Percentiles rank a stretch among this genome's conserved stretches.
Conservation (phyloP, 2,329 filamentous ascomycete species). For the Pseudogymnoascus sp. region DNA sequence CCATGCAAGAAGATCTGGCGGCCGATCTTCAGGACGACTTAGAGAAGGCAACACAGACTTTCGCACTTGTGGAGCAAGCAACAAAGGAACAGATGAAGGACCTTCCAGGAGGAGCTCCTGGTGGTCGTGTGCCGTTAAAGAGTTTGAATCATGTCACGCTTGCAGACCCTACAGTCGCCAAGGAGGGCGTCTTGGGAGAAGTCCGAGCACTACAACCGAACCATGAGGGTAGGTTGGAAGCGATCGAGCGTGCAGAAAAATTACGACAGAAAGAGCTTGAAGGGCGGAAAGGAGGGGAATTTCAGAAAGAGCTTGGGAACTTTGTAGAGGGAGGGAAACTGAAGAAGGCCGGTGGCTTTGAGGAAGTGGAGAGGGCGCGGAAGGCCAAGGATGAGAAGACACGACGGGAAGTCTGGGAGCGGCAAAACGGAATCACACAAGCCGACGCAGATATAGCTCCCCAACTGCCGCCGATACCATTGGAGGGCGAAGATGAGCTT, state of each 20-base stretch:
- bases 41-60: conserved; percentile 89
- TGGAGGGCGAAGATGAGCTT: conserved; percentile 9
- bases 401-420: conserved; percentile 70
- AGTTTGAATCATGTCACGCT: conserved; percentile 47
- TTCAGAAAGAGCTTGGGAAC: conserved; percentile 75
- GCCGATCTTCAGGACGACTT: conserved; percentile 90
- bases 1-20: conserved; percentile 91
- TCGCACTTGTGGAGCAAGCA: conserved; percentile 90
- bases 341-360: conserved; percentile 92
- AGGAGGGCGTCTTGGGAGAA: conserved; percentile 87
- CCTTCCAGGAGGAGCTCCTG: conserved; percentile 47
- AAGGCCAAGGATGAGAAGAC: conserved; percentile 82
- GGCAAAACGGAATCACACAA: conserved; percentile 47
- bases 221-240: conserved; percentile 86
- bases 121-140: conserved; percentile 51
- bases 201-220: conserved; percentile 91
- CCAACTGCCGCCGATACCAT: not conserved
- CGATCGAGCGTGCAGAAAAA: conserved; percentile 95
- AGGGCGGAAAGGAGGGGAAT: conserved; percentile 60
- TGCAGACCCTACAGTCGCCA: conserved; percentile 71
- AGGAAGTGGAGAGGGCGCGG: conserved; percentile 82
- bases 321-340: conserved; percentile 89
- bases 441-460: conserved; percentile 10
- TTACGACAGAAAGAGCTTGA: conserved; percentile 83
- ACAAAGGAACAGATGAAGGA: conserved; percentile 96